Base-by-base conservation (phyloP, 331 rosid genomes). In the Stylosanthes scabra region DNA sequence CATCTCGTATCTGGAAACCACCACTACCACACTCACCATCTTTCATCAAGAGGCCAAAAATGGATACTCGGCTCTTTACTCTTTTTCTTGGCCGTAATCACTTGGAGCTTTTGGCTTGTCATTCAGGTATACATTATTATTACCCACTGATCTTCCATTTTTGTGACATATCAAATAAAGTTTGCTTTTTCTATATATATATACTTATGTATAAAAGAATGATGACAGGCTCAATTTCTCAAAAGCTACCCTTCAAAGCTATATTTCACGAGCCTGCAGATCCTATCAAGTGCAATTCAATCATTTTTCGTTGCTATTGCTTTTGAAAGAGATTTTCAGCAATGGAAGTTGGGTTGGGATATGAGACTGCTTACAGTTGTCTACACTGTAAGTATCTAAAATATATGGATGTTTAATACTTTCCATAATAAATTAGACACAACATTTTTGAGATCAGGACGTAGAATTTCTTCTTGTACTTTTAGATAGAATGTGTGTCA, bases 291-390 rank as follows among this genome's bases (percentile, higher is more conserved):
- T 59, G 72, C 90, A 31, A 10, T 81, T 60, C 93, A 88, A 41
- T 68, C 90, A 46, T 90, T 90, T 74, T 66, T 55, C 10, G 60
- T 86, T 51, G 92, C 93, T 16, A 74, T 87, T 59, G 87, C 80
- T 31, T 73, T 81, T 51, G 91, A 90, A 82, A 87, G 93, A 74
- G 84, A 86, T 46, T 73, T 82, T 56, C 61, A 67, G 59, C 79
- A 84, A 34, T 90, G 96, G 96, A 90, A 84, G 76, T 80, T 90
- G 74, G 87, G 87, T 2, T 90, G 88, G 88, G 68, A 90, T 49
- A 31, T 77, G 70, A 72, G 83, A 54, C 67, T 90, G 2, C 65
- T 86, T 51, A 83, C 76, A 5, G 75, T 76, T 49, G 31, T 68
- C 55, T 83, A 83, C 47, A 62, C 77, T 63, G 87, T 83, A 80